Evolutionary conservation across 768 basidiomycete genomes (phyloP), one percentile per base, ranked within the genome.

Genomic region (Pseudohyphozyma bogoriensis): DNA sequence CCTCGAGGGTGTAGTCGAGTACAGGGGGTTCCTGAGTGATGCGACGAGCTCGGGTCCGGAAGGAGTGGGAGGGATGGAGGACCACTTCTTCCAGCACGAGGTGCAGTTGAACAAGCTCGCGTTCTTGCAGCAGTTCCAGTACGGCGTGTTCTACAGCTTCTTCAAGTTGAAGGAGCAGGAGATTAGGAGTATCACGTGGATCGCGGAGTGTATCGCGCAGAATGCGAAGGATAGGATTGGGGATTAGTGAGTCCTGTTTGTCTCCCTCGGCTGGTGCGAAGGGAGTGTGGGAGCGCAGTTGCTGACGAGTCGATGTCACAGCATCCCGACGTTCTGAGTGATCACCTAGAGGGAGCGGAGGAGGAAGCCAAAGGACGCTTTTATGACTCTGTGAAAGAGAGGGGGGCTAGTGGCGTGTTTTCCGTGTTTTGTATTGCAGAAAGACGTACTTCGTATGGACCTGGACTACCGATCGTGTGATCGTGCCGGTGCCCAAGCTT

Each of bases 121-220:
- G 33, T 97, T 97, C 79, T 73, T 97, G 73, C 93, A 96, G 75
- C 85, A 99, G 77, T 97, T 96, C 79, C 91, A 96, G 74, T 85
- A 86, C 70, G 88, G 86, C 42, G 83, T 93, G 37, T 96, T 77
- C 52, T 76, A 76, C 58, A 84, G 84, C 71, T 96, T 92, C 73
- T 80, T 95, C 68, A 77, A 77, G 68, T 67, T 78, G 22, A 78
- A 78, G 71, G 77, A 78, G 70, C 77, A 78, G 68, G 77, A 78
- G 67, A 74, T 77, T 16, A 62, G 76, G 56, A 77, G 73, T 63
- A 57, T 76, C 49, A 73, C 72, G 24, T 77, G 76, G 76, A 72
- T 73, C 31, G 66, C 67, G 0, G 93, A 97, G 77, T 96, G 93
- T 75, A 95, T 97, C 68, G 91, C 91, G 12, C 93, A 96, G 78